Base-by-base conservation (phyloP, 2,329 filamentous ascomycete genomes). In the Neonectria coccinea region DNA sequence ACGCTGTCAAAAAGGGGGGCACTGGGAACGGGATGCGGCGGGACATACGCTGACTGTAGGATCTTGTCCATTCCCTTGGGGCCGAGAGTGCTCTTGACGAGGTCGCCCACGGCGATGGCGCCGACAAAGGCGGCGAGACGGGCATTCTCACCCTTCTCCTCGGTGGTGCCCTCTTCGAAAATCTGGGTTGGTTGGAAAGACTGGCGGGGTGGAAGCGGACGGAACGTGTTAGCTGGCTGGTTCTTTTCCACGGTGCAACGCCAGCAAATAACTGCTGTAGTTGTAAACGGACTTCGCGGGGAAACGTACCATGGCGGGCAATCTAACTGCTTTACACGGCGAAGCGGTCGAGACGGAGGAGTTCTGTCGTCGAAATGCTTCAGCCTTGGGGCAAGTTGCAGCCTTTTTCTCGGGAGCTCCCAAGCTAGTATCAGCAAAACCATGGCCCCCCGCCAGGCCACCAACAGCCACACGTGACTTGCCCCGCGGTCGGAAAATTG, bases 51-150 rank as follows among this genome's bases (percentile, higher is more conserved):
- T 79, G 94, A 97, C 81, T 97, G 94, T 78, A 97, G 85, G 79
- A 97, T 97, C 86, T 97, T 97, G 86, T 98, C 96, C 94, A 98
- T 98, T 73, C 96, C 96, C 85, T 98, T 98, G 41, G 96, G 96
- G 7, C 96, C 96, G 36, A 99, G 84, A 11, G 96, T 98, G 80
- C 93, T 97, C 88, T 99, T 99, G 58, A 99, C 96, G 72, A 99
- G 83, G 76, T 99, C 96, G 58, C 96, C 96, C 51, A 99, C 96
- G 60, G 96, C 96, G 77, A 99, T 99, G 79, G 96, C 96, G 74
- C 96, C 96, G 60, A 99, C 95, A 76, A 99, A 99, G 70, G 95
- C 95, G n/a, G 93, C 92, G 74, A 98, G 91, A 88, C 95, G 93
- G 76, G 96, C 95, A 92, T 98, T 98, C 85, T 98, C 95, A 76